These are phyloP conservation scores for Telopea speciosissima DNA, from an alignment of 177 flowering plant species.

Conservation along the genomic window DNA sequence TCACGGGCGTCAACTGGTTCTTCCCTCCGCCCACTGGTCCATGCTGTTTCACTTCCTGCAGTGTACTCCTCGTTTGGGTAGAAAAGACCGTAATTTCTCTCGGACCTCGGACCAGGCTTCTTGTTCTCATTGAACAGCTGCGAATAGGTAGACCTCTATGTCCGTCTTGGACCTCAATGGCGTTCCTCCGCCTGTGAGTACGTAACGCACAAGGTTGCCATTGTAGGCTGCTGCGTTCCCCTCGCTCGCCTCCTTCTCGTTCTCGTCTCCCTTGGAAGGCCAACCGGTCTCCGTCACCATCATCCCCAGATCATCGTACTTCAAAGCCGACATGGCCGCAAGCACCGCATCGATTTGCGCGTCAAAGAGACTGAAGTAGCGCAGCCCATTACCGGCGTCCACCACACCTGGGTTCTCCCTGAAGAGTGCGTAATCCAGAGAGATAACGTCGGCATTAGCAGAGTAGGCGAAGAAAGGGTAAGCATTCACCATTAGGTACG, in stretches of 20 bases:
- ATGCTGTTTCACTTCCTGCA: slow-evolving; percentile 21
- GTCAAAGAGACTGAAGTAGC: slow-evolving; percentile 46
- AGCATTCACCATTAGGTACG: slow-evolving; percentile 66
- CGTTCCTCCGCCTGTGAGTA: slow-evolving; percentile 56
- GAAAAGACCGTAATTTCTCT: slow-evolving; percentile 74
- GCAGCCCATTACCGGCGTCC: slow-evolving; percentile 57
- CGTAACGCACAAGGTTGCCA: slow-evolving; percentile 49
- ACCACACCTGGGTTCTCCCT: slow-evolving; percentile 49
- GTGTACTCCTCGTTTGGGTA: slow-evolving; percentile 46
- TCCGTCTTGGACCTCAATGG: slow-evolving; percentile 50
- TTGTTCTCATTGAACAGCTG: slow-evolving; percentile 76
- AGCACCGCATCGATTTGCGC: slow-evolving; percentile 84
- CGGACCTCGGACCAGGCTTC: slow-evolving; percentile 74
- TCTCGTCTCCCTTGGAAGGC: slow-evolving; percentile 72
- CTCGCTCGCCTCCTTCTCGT: slow-evolving; percentile 47
- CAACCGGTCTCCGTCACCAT: slow-evolving; percentile 84
- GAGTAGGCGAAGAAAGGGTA: slow-evolving; percentile 87
- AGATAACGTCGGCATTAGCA: slow-evolving; percentile 48
- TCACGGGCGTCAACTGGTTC: not conserved
- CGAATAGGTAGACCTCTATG: slow-evolving; percentile 62
- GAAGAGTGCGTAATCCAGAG: slow-evolving; percentile 70
- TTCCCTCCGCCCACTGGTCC: slow-evolving; percentile 3
- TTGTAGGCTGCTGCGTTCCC: slow-evolving; percentile 69
- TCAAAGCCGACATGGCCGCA: slow-evolving; percentile 58
- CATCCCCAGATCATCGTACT: slow-evolving; percentile 40